These are phyloP conservation scores for Rhizoclosmatium globosum DNA, from an alignment of 192 early-diverging fungal genomes.

Conservation along the genomic window DNA sequence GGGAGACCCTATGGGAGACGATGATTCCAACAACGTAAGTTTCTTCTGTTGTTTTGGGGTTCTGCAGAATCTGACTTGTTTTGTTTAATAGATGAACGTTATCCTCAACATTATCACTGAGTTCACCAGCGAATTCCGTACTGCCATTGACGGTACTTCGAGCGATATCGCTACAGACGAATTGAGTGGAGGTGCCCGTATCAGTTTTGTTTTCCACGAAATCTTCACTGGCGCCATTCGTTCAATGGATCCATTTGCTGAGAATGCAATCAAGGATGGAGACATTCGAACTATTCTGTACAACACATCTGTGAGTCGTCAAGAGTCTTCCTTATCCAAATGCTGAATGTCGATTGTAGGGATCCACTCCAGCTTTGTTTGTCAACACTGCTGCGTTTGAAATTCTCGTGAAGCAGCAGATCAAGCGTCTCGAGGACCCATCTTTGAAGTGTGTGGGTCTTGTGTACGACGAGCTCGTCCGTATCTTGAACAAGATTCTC, in stretches of 20 bases:
- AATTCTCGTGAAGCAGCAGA: constrained; percentile 98
- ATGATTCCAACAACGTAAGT: constrained; percentile 70
- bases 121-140: constrained; percentile 96
- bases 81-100: constrained; percentile 73
- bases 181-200: constrained; percentile 97
- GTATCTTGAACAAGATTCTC: constrained; percentile 92
- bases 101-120: constrained; percentile 99
- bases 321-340: not conserved
- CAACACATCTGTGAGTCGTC: constrained; percentile 82
- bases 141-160: constrained; percentile 95
- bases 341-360: constrained; percentile 54
- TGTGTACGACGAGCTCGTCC: constrained; percentile 98
- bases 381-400: constrained; percentile 97
- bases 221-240: constrained; percentile 92
- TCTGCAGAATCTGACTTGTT: constrained; percentile 33
- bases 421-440: constrained; percentile 98
- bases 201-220: constrained; percentile 99
- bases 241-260: constrained; percentile 96
- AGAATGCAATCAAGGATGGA: constrained; percentile 97
- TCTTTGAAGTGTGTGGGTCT: constrained; percentile 93
- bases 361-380: constrained; percentile 97
- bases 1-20: constrained; percentile 89
- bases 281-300: constrained; percentile 99
- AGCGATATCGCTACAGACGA: constrained; percentile 94
- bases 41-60: constrained; percentile 39